Evolutionary conservation across 495 filamentous ascomycete genomes (phyloP).

Genomic region (Talaromyces thailandensis): DNA sequence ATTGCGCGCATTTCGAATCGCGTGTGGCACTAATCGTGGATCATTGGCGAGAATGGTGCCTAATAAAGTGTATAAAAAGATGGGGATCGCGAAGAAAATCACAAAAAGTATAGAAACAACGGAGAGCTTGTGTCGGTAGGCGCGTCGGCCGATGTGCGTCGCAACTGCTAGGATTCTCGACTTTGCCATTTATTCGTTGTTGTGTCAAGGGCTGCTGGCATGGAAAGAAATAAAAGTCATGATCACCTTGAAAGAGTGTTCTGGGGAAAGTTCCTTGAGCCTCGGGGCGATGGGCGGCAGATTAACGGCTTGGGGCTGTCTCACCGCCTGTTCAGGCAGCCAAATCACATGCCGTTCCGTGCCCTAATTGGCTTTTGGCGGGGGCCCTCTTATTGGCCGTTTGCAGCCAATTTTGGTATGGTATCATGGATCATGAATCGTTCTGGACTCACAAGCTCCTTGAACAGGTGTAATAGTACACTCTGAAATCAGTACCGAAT

Average conservation of each 20-base stretch:
- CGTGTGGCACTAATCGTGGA: slow-evolving; percentile 25
- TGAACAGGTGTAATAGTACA: no score
- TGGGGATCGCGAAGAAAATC: slow-evolving; percentile 18
- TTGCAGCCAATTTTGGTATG: neutral
- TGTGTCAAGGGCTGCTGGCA: no score
- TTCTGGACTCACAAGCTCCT: no score
- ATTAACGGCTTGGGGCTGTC: neutral
- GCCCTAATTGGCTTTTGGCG: neutral
- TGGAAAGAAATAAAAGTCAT: neutral
- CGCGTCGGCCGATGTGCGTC: slow-evolving; percentile 5
- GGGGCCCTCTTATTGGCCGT: neutral
- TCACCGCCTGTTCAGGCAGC: neutral
- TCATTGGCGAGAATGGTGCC: slow-evolving; percentile 28
- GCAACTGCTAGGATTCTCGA: neutral
- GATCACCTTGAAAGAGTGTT: neutral
- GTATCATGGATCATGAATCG: no score
- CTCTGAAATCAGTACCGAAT: no score
- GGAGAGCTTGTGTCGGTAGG: neutral
- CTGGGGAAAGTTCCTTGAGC: neutral
- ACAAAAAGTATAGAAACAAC: slow-evolving; percentile 13
- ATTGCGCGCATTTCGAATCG: slow-evolving; percentile 25
- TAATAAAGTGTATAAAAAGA: slow-evolving; percentile 27
- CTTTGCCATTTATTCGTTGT: neutral
- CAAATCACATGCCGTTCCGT: neutral
- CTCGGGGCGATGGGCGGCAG: neutral